Conservation (phyloP, 441 rosid species). For the Arabidopsis lyrata region DNA sequence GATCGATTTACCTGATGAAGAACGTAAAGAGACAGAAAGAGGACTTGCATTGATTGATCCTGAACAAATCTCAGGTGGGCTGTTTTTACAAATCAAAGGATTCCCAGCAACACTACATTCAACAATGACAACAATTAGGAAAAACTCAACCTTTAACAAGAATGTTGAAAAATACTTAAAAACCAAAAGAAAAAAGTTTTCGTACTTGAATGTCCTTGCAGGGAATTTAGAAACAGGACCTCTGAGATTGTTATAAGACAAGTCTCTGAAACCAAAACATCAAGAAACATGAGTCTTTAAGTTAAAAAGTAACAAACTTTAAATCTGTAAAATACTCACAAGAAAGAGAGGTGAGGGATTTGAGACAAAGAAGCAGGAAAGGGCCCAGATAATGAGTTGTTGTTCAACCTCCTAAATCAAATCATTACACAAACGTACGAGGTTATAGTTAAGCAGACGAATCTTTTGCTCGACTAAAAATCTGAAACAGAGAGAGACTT, state of each 20-base stretch:
- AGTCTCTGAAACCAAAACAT: slow-evolving; percentile 67
- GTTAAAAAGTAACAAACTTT: slow-evolving; percentile 11
- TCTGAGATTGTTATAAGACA: slow-evolving; percentile 88
- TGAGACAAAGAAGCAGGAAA: slow-evolving; percentile 74
- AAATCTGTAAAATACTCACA: slow-evolving; percentile 62
- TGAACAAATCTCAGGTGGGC: slow-evolving; percentile 61
- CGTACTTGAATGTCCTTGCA: slow-evolving; percentile 80
- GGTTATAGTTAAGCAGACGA: slow-evolving; percentile 14
- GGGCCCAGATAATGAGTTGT: slow-evolving; percentile 84
- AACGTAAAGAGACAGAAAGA: slow-evolving; percentile 54
- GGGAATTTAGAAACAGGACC: slow-evolving; percentile 80
- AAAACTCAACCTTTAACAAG: slow-evolving; percentile 28
- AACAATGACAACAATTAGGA: slow-evolving; percentile 5
- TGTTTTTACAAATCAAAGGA: slow-evolving; percentile 68
- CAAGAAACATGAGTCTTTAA: slow-evolving; percentile 13
- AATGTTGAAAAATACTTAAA: neutral
- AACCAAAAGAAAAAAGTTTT: neutral
- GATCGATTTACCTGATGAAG: slow-evolving; percentile 58
- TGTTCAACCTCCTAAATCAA: slow-evolving; percentile 79
- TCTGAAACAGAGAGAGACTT: slow-evolving; percentile 43
- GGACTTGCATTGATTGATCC: slow-evolving; percentile 61
- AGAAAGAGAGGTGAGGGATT: slow-evolving; percentile 74
- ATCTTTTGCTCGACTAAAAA: neutral
- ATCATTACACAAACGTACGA: slow-evolving; percentile 51
- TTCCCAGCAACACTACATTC: slow-evolving; percentile 75